Evolutionary conservation across 73 alveolate genomes (phyloP), one percentile per base, ranked within the genome.

Genomic region (Paramecium sexaurelia): DNA sequence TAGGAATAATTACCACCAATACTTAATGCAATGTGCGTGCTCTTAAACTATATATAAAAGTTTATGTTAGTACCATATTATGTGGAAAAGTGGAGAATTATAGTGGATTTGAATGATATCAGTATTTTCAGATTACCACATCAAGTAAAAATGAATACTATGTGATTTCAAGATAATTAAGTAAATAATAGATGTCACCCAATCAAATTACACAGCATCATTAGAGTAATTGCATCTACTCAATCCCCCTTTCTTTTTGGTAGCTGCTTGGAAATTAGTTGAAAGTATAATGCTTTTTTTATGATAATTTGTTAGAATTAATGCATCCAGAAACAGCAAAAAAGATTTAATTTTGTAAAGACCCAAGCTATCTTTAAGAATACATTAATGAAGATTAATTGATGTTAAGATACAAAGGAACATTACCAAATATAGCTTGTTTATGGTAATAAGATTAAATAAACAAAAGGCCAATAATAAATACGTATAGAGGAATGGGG

Each of bases 191-290:
- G 90, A 78, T 41, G 68, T 37, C 1, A 78, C 90, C 6, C 22
- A 78, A 78, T 26, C 43, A 3, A 78, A 78, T 27, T 78, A 78
- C 33, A 41, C 75, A 22, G 68, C 43, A 2, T 22, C 47, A 15
- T 33, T 78, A 13, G 90, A 78, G 24, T 78, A 39, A 45, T 19
- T 78, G 17, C 73, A 41, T 45, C 55, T 78, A 33, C 15, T 78
- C 10, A 45, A 78, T 45, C 90, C 90, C 7, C 90, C 90, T 20
- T 78, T 78, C 22, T 22, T 78, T 22, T 33, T 78, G 8, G 40
- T 39, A 43, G 90, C 90, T n/a, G 90, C 90, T 19, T 78, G 75
- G 90, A 78, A 78, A 15, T 41, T 78, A 78, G 86, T 71, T 8
- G 86, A 71, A 35, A 71, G 86, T 71, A 71, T 13, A 1, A 13